Conservation (phyloP, 2,329 filamentous ascomycete species). For the Emericellopsis cladophorae region DNA sequence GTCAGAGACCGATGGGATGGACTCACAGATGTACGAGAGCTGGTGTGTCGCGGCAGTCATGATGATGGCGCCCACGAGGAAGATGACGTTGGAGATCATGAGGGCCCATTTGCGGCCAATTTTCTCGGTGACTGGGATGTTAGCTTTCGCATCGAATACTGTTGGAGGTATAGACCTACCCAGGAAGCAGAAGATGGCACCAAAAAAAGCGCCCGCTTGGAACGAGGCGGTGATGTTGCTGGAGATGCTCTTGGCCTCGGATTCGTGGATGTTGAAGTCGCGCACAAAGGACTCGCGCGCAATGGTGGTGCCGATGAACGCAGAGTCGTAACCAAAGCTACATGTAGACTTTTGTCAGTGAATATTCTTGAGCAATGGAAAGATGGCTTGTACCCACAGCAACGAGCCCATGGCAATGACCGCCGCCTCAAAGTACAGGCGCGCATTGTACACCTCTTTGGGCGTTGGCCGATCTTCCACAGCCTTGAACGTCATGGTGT, state of each 20-base stretch:
- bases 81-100: slow-evolving; percentile 28
- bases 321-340: slow-evolving; percentile 40
- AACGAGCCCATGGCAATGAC: slow-evolving; percentile 34
- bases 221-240: slow-evolving; percentile 33
- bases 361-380: too few relatives aligned
- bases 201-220: slow-evolving; percentile 39
- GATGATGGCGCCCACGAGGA: slow-evolving; percentile 28
- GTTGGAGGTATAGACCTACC: slow-evolving; percentile 8
- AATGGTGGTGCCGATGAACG: slow-evolving; percentile 42
- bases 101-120: slow-evolving; percentile 37
- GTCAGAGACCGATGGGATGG: neutral
- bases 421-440: slow-evolving; percentile 31
- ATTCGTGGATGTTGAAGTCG: slow-evolving; percentile 20
- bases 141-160: neutral
- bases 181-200: slow-evolving; percentile 33
- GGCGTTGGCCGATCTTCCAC: slow-evolving; percentile 43
- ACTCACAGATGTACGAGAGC: slow-evolving; percentile 28
- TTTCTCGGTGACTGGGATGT: slow-evolving; percentile 24
- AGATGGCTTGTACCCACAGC: slow-evolving; percentile 18
- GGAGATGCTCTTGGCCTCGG: slow-evolving; percentile 16
- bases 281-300: slow-evolving; percentile 31
- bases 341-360: too few relatives aligned
- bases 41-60: slow-evolving; percentile 27
- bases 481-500: slow-evolving; percentile 19
- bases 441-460: slow-evolving; percentile 40